Evolutionary conservation across 2,329 filamentous ascomycete species (phyloP).

Genomic region (Ophiostoma himal-ulmi): DNA sequence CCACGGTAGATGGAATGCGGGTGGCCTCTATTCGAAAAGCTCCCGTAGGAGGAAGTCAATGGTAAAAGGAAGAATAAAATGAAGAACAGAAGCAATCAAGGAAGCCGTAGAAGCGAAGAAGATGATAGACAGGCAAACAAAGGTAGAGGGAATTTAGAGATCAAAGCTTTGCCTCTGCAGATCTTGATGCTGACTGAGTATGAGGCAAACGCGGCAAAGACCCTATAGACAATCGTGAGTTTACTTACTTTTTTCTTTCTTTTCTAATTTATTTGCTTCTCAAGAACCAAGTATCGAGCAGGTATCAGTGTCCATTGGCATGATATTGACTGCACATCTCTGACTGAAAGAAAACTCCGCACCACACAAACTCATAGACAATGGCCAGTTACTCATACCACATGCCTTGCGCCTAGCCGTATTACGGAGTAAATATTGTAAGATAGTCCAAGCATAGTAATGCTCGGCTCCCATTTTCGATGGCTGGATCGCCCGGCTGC

Average conservation of each 20-base stretch:
- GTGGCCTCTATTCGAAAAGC: not conserved
- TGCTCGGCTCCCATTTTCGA: not conserved
- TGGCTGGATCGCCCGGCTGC: constrained; percentile 10
- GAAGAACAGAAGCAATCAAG: constrained; percentile 6
- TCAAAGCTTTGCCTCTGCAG: not conserved
- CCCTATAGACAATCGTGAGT: not conserved
- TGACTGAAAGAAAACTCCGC: not conserved
- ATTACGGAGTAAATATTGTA: not conserved
- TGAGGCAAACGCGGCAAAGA: not conserved
- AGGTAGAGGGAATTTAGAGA: not conserved
- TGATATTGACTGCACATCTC: not conserved
- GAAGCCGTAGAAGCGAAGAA: not conserved
- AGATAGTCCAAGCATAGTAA: not conserved
- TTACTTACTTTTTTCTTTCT: not conserved
- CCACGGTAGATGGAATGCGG: not conserved
- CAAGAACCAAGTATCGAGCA: too few species aligned
- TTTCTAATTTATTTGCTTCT: too few species aligned
- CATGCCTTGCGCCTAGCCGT: not conserved
- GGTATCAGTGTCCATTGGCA: not conserved
- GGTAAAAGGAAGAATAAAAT: not conserved
- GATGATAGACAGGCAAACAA: not conserved
- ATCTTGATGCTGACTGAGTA: not conserved
- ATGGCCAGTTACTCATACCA: not conserved
- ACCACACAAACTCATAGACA: not conserved
- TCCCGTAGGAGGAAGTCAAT: not conserved